Evolutionary conservation across 495 filamentous ascomycete species (phyloP).

Genomic region (Chaetomium tenue): DNA sequence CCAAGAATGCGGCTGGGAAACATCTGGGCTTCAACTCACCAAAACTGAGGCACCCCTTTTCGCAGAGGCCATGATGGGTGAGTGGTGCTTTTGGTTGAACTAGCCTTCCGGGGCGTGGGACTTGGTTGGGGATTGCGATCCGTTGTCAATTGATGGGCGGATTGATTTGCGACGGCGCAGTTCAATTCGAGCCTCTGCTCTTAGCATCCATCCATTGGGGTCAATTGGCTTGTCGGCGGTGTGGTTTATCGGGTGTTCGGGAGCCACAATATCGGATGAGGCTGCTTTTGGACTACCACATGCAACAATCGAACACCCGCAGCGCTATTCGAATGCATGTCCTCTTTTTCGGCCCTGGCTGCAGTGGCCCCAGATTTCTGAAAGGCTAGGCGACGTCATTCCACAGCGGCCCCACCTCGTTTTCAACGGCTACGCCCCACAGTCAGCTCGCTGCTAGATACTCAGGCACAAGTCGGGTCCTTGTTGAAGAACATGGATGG

Average conservation of each 20-base stretch:
- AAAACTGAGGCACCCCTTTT: constrained; percentile 41
- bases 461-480: too few relatives aligned
- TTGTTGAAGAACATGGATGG: too few relatives aligned
- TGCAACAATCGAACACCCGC: too few relatives aligned
- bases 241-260: background rate
- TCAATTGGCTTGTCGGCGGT: background rate
- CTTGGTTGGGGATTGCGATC: background rate
- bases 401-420: constrained; percentile 11
- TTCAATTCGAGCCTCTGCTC: background rate
- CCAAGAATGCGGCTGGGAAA: too few relatives aligned
- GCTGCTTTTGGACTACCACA: too few relatives aligned
- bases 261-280: too few relatives aligned
- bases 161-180: background rate
- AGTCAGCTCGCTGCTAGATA: background rate
- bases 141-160: background rate
- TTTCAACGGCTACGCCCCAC: background rate
- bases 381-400: constrained; percentile 33
- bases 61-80: constrained; percentile 31
- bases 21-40: constrained; percentile 22
- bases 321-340: too few relatives aligned
- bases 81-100: background rate
- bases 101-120: background rate
- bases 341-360: background rate
- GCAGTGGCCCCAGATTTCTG: constrained; percentile 9
- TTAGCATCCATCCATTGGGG: background rate